These are phyloP conservation scores for Coprinopsis sp. DNA, from an alignment of 768 basidiomycete genomes.

Conservation along the genomic window DNA sequence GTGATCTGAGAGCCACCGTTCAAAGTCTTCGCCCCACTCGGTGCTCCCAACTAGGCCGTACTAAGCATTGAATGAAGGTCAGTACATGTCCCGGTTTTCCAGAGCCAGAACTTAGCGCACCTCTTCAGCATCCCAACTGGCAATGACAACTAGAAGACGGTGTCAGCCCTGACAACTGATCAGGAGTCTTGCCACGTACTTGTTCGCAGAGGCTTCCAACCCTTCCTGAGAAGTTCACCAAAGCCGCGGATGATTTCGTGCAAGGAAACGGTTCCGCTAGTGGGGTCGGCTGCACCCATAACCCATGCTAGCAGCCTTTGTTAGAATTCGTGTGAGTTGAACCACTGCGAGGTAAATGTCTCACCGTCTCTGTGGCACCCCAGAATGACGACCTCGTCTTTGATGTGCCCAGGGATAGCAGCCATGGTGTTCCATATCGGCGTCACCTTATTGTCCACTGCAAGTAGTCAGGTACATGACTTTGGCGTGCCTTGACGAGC, in stretches of 20 bases:
- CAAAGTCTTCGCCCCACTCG: slow-evolving; percentile 92
- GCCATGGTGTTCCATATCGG: slow-evolving; percentile 91
- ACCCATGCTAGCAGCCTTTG: slow-evolving; percentile 13
- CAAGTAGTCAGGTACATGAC: neutral
- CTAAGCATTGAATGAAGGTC: slow-evolving; percentile 18
- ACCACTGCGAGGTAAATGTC: slow-evolving; percentile 11
- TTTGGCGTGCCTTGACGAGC: neutral
- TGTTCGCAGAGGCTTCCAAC: slow-evolving; percentile 75
- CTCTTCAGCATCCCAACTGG: slow-evolving; percentile 76
- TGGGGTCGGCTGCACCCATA: slow-evolving; percentile 72
- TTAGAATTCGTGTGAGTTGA: neutral
- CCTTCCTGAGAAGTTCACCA: slow-evolving; percentile 57
- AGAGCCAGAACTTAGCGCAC: slow-evolving; percentile 28
- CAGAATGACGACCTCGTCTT: slow-evolving; percentile 77
- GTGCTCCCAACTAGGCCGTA: slow-evolving; percentile 77
- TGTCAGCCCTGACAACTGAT: neutral
- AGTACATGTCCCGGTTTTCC: neutral
- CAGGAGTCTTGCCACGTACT: slow-evolving; percentile 6
- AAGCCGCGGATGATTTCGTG: slow-evolving; percentile 73
- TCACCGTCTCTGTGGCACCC: slow-evolving; percentile 83
- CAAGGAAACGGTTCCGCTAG: slow-evolving; percentile 69
- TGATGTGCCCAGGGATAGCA: slow-evolving; percentile 75
- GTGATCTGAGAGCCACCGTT: slow-evolving; percentile 71
- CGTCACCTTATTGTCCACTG: slow-evolving; percentile 72
- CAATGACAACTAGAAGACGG: slow-evolving; percentile 43